Evolutionary conservation across 768 basidiomycete genomes (phyloP), one percentile per base, ranked within the genome.

Genomic region (Mrakia frigida): DNA sequence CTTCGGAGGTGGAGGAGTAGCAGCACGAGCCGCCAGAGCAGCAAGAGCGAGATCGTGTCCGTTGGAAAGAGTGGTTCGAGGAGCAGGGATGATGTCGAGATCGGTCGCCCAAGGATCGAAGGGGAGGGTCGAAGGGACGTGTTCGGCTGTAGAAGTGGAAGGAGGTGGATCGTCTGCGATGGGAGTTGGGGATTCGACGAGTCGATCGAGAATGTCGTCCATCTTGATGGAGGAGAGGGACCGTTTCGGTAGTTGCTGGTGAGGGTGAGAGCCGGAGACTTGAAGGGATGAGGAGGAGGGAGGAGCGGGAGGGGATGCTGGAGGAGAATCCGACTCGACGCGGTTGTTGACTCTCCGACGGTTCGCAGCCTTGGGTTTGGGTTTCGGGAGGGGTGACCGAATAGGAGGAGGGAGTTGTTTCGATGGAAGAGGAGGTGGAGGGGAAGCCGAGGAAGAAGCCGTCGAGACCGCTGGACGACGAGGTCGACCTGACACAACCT

Each of bases 311-410:
- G 76, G 70, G 11, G 75, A 73, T 2, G 31, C 41, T 16, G 76
- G 76, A 18, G 76, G 76, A 16, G 70, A 72, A 33, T 67, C 76
- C 16, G 76, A 77, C 59, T 77, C 76, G 65, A 77, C 76, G 11
- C 76, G 76, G 25, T 72, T 77, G 52, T 53, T 72, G 39, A 71
- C 63, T 13, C 76, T 41, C 5, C 70, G 61, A n/a, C 76, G 71
- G 61, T 56, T 69, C 39, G 37, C 68, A 13, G 28, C 21, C 68
- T 70, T 70, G 4, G 59, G 9, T 25, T 74, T 75, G 7, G 65
- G 14, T 11, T 52, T 59, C n/a, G 39, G 61, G 33, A 67, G 65
- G 14, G 46, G 35, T 23, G 65, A 67, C 13, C 61, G 59, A 33
- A 71, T 60, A 9, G 56, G 61, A 37, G 41, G 65, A 41, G 39